Evolutionary conservation across 352 stramenopile genomes (phyloP).

Genomic region (Elongisporangium prolatum): DNA sequence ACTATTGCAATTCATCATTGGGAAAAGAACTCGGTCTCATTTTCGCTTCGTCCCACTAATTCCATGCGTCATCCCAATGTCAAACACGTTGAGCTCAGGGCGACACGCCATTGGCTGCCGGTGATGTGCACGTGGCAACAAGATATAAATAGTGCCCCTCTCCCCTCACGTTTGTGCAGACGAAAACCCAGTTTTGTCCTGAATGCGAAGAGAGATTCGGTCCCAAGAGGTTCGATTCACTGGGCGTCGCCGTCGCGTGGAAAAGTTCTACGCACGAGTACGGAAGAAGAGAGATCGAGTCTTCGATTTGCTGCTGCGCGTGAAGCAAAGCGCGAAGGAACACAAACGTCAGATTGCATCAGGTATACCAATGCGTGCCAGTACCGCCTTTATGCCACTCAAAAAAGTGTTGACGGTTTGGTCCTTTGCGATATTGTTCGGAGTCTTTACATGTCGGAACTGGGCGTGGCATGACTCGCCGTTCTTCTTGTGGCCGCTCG

Average conservation of each 20-base stretch:
- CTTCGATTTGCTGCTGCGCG: too few relatives aligned
- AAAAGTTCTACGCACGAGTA: neutral
- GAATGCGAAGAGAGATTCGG: neutral
- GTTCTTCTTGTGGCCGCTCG: neutral
- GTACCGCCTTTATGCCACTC: neutral
- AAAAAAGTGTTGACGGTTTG: neutral
- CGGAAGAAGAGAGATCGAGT: too few relatives aligned
- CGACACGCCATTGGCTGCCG: neutral
- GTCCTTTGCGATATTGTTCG: neutral
- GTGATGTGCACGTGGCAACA: neutral
- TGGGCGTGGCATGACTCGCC: neutral
- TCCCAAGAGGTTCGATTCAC: neutral
- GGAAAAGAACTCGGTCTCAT: neutral
- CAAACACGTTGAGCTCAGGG: neutral
- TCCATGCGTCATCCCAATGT: neutral
- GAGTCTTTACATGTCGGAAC: neutral
- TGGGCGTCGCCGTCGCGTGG: neutral
- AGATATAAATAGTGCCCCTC: neutral
- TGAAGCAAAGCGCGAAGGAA: neutral
- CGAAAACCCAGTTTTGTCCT: neutral
- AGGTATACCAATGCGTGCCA: neutral
- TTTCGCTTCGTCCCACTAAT: neutral
- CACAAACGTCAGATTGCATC: neutral
- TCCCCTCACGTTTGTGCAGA: neutral
- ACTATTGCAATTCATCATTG: neutral